Evolutionary conservation across 2,329 filamentous ascomycete genomes (phyloP).

Genomic region (Arachnomyces sp.): DNA sequence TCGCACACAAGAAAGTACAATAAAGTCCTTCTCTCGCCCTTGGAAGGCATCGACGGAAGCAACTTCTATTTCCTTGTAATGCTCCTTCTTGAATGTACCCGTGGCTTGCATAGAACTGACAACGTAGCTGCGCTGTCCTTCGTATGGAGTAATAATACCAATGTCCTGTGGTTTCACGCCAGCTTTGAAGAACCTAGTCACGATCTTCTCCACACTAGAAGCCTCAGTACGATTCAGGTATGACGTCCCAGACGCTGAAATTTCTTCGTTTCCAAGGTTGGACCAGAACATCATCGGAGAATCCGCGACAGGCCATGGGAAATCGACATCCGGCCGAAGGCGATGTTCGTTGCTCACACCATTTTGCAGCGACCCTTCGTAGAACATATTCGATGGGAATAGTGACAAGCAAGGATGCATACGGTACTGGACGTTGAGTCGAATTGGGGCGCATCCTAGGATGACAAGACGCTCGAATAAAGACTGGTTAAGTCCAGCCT

Average conservation of each 20-base stretch:
- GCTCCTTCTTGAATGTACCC: constrained; percentile 94
- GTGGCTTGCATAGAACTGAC: constrained; percentile 99
- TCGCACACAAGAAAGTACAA: constrained; percentile 92
- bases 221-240: constrained; percentile 97
- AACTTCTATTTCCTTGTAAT: constrained; percentile 97
- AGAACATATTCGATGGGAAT: constrained; percentile 99
- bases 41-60: constrained; percentile 98
- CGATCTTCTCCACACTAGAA: constrained; percentile 95
- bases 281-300: constrained; percentile 99
- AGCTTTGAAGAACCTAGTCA: constrained; percentile 97
- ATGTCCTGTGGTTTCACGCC: constrained; percentile 90
- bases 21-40: constrained; percentile 97
- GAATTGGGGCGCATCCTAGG: constrained; percentile 80
- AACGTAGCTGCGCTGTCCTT: constrained; percentile 95
- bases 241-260: constrained; percentile 92
- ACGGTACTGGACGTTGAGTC: constrained; percentile 93
- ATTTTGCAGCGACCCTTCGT: constrained; percentile 93
- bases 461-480: constrained; percentile 93
- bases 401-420: constrained; percentile 98
- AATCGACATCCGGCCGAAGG: constrained; percentile 86
- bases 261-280: constrained; percentile 94
- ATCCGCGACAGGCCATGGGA: constrained; percentile 91
- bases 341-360: constrained; percentile 86
- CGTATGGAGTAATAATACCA: constrained; percentile 96
- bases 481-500: constrained; percentile 96